Base-by-base conservation (phyloP, 108 stramenopile species). In the Mediolabrus comicus region DNA sequence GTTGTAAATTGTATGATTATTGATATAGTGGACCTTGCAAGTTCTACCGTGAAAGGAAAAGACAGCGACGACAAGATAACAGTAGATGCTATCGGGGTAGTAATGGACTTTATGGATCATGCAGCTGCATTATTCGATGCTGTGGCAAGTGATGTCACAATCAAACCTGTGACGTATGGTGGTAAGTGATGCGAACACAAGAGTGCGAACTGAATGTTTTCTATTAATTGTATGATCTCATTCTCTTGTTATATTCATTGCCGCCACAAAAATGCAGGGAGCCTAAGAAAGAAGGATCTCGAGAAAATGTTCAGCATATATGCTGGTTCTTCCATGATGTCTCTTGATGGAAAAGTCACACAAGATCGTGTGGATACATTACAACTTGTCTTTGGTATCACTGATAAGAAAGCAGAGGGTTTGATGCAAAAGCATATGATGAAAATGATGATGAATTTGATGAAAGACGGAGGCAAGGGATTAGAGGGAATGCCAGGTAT, bases 1-100 rank as follows among this genome's bases (percentile, higher is more conserved):
- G 90, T 95, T 27, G 90, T 92, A 24, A 91, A 95, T 59, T 92
- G 91, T 71, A 91, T 95, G 91, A 73, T 95, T 25, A 91, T 95
- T 53, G 90, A 92, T 53, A 92, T 95, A 49, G 74, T 95, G 26
- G 94, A 95, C 66, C 74, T 92, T 9, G 94, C 94, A 41, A 88
- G 87, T 27, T 71, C 85, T n/a, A 80, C 91, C 8, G 65, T 92
- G 64, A 87, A 87, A 67, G 81, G 76, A 52, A 88, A 91, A 59
- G 86, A 94, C 31, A 78, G 71, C 41, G 76, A 77, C 53, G 66
- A 79, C 12, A 87, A 92, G 65, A 55, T 81, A 25, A 82, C 87
- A 0, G 67, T 83, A 10, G 88, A 91, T 59, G 91, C 90, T 9
- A 76, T 95, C 55, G 81, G 84, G 25, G 81, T 95, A 57, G 94